A percentile compares a stretch with the other conserved stretches of the same genome.
These are phyloP conservation scores for Globisporangium cystogenes DNA, from an alignment of 352 stramenopile genomes.

Conservation along the genomic window DNA sequence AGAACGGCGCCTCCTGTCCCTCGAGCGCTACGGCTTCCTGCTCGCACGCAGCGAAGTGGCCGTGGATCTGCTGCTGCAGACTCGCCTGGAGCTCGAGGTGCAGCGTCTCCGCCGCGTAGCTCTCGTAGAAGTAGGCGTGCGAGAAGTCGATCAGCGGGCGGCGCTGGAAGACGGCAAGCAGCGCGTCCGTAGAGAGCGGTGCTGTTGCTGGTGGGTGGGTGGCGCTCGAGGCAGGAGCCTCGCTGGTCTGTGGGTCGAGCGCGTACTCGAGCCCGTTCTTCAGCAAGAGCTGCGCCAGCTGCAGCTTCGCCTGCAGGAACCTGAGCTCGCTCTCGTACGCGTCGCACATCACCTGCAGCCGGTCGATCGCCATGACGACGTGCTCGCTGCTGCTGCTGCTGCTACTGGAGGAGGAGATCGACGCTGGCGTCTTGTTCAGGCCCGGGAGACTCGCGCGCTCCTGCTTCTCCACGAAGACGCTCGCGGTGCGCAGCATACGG, in stretches of 20 bases:
- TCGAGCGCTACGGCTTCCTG: neutral
- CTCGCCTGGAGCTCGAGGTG: slow-evolving; percentile 39
- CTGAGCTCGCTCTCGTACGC: slow-evolving; percentile 44
- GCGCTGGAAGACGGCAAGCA: slow-evolving; percentile 19
- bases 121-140: slow-evolving; percentile 56
- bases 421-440: neutral
- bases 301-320: slow-evolving; percentile 36
- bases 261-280: slow-evolving; percentile 13
- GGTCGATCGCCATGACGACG: slow-evolving; percentile 32
- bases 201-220: neutral
- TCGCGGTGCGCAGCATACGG: slow-evolving; percentile 39
- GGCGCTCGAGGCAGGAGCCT: neutral
- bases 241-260: slow-evolving; percentile 1
- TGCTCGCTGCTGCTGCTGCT: neutral
- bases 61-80: slow-evolving; percentile 22
- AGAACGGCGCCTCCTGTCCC: neutral
- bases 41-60: slow-evolving; percentile 17
- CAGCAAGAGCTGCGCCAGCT: slow-evolving; percentile 27
- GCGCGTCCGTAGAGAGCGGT: slow-evolving; percentile 5
- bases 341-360: slow-evolving; percentile 47
- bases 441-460: slow-evolving; percentile 25
- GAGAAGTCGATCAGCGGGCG: slow-evolving; percentile 42
- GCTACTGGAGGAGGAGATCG: neutral
- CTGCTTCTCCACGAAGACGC: slow-evolving; percentile 44
- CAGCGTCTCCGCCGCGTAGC: slow-evolving; percentile 39